A percentile compares a stretch with the other conserved stretches of the same genome.
These are phyloP conservation scores for Trapa bicornis DNA, from an alignment of 345 rosid species.

Conservation along the genomic window DNA sequence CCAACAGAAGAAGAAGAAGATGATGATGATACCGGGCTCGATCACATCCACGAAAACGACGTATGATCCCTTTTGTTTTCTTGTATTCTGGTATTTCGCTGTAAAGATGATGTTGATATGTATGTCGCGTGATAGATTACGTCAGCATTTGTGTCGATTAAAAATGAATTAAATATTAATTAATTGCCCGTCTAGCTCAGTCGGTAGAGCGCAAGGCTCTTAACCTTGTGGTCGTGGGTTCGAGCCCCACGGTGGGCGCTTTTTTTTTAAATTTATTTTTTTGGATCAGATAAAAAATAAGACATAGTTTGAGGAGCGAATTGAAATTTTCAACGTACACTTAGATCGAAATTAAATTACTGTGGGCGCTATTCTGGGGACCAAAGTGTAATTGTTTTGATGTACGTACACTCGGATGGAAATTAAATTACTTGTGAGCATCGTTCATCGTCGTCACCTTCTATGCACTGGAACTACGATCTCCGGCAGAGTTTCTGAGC, in stretches of 20 bases:
- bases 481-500: constrained; percentile 3
- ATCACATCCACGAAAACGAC: too few relatives aligned
- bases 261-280: too few relatives aligned
- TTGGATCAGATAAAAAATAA: background rate
- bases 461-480: background rate
- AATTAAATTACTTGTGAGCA: background rate
- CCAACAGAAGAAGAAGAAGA: too few relatives aligned
- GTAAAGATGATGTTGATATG: too few relatives aligned
- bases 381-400: background rate
- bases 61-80: too few relatives aligned
- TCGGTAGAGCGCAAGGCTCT: constrained; percentile 35
- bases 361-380: background rate
- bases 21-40: too few relatives aligned
- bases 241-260: constrained; percentile 10
- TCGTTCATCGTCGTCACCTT: background rate
- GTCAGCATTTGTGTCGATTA: too few relatives aligned
- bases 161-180: too few relatives aligned
- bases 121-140: too few relatives aligned
- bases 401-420: background rate
- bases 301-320: background rate
- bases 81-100: too few relatives aligned
- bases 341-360: background rate
- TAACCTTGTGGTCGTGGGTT: constrained; percentile 33
- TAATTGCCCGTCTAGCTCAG: constrained; percentile 32
- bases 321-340: background rate